Conservation (phyloP, 352 stramenopile genomes). For the Pythium utonaiense region DNA sequence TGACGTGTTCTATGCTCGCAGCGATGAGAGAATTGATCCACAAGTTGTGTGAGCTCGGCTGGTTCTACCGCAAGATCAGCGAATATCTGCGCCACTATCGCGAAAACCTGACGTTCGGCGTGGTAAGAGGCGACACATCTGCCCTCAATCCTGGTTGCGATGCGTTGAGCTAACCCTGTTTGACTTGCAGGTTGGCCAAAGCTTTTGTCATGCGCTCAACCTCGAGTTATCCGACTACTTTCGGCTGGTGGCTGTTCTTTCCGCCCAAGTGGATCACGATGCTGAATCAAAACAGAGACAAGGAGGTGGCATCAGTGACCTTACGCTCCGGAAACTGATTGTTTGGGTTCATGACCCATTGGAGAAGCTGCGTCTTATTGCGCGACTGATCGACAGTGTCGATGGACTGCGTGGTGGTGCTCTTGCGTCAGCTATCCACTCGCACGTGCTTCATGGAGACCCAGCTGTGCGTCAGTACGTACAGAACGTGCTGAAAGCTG, state of each 20-base stretch:
- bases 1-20: conserved; percentile 17
- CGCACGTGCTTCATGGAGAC: conserved; percentile 90
- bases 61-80: conserved; percentile 87
- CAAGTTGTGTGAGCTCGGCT: conserved; percentile 85
- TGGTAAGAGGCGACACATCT: conserved; percentile 41
- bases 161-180: not conserved
- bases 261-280: conserved; percentile 86
- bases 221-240: conserved; percentile 92
- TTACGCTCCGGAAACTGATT: conserved; percentile 87
- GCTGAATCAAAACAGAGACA: conserved; percentile 47
- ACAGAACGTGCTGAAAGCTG: conserved; percentile 74
- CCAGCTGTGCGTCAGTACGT: conserved; percentile 67
- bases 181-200: conserved; percentile 64
- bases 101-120: conserved; percentile 67
- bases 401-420: conserved; percentile 84
- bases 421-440: conserved; percentile 87
- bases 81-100: conserved; percentile 75
- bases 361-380: conserved; percentile 87
- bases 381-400: conserved; percentile 86
- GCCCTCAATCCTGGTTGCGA: not conserved
- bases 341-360: conserved; percentile 90
- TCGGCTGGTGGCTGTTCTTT: conserved; percentile 90
- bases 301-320: conserved; percentile 32
- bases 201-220: conserved; percentile 89
- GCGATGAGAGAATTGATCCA: conserved; percentile 82